These are phyloP conservation scores for Trichoderma erinaceum DNA, from an alignment of 495 filamentous ascomycete species.

Conservation along the genomic window DNA sequence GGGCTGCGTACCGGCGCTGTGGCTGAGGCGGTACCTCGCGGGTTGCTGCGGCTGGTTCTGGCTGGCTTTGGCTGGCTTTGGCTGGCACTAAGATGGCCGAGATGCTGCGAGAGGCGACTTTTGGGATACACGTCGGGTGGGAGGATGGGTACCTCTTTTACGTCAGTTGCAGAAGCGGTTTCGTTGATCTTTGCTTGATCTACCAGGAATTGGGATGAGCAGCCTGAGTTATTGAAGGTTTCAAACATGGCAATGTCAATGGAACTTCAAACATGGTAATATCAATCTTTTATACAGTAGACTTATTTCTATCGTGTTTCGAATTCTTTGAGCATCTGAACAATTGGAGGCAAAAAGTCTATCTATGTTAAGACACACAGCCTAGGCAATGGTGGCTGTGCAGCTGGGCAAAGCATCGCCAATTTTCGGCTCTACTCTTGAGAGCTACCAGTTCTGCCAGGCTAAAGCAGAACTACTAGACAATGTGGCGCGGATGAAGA, in stretches of 20 bases:
- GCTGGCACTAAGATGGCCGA: neutral
- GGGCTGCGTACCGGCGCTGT: neutral
- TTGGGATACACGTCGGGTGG: too few relatives aligned
- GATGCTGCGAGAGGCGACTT: neutral
- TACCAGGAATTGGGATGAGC: neutral
- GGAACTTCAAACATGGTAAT: neutral
- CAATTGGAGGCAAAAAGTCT: too few relatives aligned
- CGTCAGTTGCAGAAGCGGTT: neutral
- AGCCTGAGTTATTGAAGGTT: neutral
- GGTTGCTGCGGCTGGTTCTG: neutral
- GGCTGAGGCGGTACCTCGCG: neutral
- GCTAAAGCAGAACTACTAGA: too few relatives aligned
- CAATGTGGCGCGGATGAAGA: too few relatives aligned
- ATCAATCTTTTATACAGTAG: too few relatives aligned
- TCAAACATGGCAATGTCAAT: too few relatives aligned
- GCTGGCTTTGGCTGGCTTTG: neutral
- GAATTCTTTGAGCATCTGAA: too few relatives aligned
- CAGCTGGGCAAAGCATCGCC: neutral
- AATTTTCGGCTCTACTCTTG: neutral
- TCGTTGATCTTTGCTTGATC: neutral
- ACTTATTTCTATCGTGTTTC: too few relatives aligned
- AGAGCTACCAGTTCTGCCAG: neutral
- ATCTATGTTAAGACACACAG: neutral
- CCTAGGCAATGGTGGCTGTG: neutral
- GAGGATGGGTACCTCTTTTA: neutral